Percentiles rank a stretch among this genome's conserved stretches.
phyloP scores from a whole-genome alignment of 805 yeast species.

The Yarrowia sp. region DNA sequence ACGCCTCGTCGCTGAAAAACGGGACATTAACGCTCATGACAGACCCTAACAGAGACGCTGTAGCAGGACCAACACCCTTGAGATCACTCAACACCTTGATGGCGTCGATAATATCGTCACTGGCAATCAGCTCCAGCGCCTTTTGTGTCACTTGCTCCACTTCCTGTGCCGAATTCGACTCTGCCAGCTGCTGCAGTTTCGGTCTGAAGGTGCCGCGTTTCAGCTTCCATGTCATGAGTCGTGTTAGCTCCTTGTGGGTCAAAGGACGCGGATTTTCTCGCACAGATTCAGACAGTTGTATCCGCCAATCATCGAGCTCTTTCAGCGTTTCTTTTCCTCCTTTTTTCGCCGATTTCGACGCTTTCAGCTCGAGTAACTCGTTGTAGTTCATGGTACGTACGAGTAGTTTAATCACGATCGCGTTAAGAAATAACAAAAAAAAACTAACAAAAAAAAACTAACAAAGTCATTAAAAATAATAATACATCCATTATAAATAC shows the following conservation, averaged over 20 bases:
- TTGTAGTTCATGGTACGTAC: not conserved
- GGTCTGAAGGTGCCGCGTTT: slow-evolving; percentile 19
- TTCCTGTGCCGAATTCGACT: not conserved
- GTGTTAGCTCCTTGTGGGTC: not conserved
- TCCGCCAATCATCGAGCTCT: slow-evolving; percentile 1
- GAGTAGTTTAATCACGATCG: too few species aligned
- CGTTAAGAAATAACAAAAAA: too few species aligned
- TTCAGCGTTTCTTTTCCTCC: slow-evolving; percentile 12
- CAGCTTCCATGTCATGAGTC: slow-evolving; percentile 19
- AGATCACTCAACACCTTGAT: not conserved
- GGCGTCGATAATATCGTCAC: not conserved
- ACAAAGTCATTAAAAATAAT: too few species aligned
- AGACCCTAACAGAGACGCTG: slow-evolving; percentile 4
- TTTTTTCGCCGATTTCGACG: not conserved
- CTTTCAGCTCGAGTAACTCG: not conserved
- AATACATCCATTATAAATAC: slow-evolving; percentile 7
- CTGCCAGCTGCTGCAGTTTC: not conserved
- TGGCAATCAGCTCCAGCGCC: not conserved
- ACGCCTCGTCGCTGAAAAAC: slow-evolving; percentile 19
- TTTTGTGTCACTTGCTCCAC: not conserved
- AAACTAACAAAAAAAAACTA: too few species aligned
- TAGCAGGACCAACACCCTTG: slow-evolving; percentile 19
- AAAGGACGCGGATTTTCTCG: not conserved
- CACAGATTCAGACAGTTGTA: not conserved
- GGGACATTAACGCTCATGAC: not conserved